Evolutionary conservation across 495 filamentous ascomycete species (phyloP).

Genomic region (Pyronema omphalodes): DNA sequence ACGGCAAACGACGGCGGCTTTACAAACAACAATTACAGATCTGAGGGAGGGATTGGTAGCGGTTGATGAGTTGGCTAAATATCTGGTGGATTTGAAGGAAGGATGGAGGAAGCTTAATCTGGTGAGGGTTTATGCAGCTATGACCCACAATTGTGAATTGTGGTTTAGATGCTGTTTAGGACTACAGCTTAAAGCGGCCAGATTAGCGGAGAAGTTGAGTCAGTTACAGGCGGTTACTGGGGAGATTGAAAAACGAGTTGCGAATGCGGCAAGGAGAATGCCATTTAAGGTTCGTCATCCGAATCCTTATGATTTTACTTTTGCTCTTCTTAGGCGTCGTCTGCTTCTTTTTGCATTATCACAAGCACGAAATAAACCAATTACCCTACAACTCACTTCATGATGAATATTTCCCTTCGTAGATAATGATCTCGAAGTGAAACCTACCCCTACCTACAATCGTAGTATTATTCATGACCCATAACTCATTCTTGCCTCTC

Average conservation of each 20-base stretch:
- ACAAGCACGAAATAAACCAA: too few relatives aligned
- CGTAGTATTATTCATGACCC: too few relatives aligned
- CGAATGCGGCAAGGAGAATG: constrained; percentile 30
- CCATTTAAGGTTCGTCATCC: too few relatives aligned
- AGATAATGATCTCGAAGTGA: too few relatives aligned
- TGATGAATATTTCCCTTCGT: too few relatives aligned
- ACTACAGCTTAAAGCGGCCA: constrained; percentile 44
- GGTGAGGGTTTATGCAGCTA: constrained; percentile 51
- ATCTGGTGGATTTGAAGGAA: constrained; percentile 45
- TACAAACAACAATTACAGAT: constrained; percentile 61
- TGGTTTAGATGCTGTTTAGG: constrained; percentile 59
- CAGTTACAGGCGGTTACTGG: constrained; percentile 47
- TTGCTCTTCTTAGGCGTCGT: too few relatives aligned
- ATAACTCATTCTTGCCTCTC: too few relatives aligned
- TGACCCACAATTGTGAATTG: constrained; percentile 73
- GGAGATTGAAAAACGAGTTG: constrained; percentile 62
- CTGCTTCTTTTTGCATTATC: too few relatives aligned
- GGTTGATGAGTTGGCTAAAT: constrained; percentile 55
- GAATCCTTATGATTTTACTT: too few relatives aligned
- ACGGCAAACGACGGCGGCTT: constrained; percentile 49
- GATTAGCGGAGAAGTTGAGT: constrained; percentile 41
- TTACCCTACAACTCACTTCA: too few relatives aligned
- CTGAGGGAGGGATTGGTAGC: constrained; percentile 58
- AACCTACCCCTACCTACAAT: too few relatives aligned
- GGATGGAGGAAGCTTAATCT: constrained; percentile 37